Conservation (phyloP, 1,284 basidiomycete species). For the Marasmius sp. region DNA sequence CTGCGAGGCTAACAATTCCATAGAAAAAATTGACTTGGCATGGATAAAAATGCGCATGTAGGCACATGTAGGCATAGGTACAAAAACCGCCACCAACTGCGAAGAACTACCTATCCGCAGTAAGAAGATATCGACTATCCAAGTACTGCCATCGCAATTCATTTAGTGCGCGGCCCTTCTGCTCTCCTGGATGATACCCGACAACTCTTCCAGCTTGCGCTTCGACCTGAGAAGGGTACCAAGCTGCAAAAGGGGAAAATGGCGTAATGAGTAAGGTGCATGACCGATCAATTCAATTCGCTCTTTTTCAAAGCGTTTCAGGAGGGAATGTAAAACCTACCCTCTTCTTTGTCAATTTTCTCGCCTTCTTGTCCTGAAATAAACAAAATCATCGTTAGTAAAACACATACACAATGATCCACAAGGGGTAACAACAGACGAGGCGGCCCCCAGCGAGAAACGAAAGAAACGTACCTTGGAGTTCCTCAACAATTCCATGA, state of each 20-base stretch:
- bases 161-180: slow-evolving; percentile 71
- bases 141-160: slow-evolving; percentile 8
- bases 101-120: no score
- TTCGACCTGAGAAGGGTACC: slow-evolving; percentile 96
- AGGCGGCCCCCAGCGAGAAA: background rate
- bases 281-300: background rate
- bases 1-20: no score
- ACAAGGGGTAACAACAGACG: background rate
- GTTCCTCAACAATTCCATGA: slow-evolving; percentile 99
- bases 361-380: slow-evolving; percentile 91
- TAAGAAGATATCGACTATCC: slow-evolving; percentile 37
- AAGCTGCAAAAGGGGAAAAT: slow-evolving; percentile 54
- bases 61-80: no score
- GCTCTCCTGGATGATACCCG: slow-evolving; percentile 88
- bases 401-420: background rate
- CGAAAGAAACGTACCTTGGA: slow-evolving; percentile 73
- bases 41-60: no score
- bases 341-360: slow-evolving; percentile 98
- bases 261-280: slow-evolving; percentile 1
- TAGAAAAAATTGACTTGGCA: no score
- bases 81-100: no score
- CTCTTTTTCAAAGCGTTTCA: background rate
- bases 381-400: slow-evolving; percentile 1
- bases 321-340: slow-evolving; percentile 49
- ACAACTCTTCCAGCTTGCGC: slow-evolving; percentile 95